Evolutionary conservation across 148 eudicot genomes (phyloP).

Genomic region (Talinum fruticosum): DNA sequence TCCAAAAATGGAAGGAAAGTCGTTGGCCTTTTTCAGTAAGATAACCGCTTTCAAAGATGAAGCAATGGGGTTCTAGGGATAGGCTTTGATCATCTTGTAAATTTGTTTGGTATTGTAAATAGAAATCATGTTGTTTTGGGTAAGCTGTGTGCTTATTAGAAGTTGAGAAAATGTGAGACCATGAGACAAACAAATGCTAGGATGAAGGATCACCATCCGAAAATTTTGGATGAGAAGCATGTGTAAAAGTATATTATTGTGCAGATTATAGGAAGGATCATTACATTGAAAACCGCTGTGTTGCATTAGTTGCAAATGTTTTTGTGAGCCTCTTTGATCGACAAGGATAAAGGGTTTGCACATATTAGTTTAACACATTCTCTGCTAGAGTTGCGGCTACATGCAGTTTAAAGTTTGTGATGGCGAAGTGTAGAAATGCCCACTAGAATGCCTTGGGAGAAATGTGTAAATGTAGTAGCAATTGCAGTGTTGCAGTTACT

Average conservation of each 20-base stretch:
- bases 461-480: background rate
- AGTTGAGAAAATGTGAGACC: constrained; percentile 19
- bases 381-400: background rate
- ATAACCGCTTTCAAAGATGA: constrained; percentile 8
- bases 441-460: too few relatives aligned
- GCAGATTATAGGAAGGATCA: constrained; percentile 14
- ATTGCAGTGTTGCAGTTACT: background rate
- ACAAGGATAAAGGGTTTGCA: background rate
- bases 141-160: constrained; percentile 16
- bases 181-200: constrained; percentile 15
- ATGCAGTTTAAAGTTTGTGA: background rate
- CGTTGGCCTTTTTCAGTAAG: constrained; percentile 12
- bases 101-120: constrained; percentile 24
- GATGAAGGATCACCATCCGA: constrained; percentile 15
- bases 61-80: constrained; percentile 10
- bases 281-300: background rate
- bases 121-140: constrained; percentile 15
- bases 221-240: constrained; percentile 16
- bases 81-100: constrained; percentile 27
- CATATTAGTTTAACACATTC: background rate
- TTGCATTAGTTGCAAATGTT: background rate
- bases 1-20: constrained; percentile 9
- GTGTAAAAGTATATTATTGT: constrained; percentile 19
- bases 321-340: background rate
- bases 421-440: too few relatives aligned